These are phyloP conservation scores for Solanum chacoense DNA, from an alignment of 305 asterid genomes.

Conservation along the genomic window DNA sequence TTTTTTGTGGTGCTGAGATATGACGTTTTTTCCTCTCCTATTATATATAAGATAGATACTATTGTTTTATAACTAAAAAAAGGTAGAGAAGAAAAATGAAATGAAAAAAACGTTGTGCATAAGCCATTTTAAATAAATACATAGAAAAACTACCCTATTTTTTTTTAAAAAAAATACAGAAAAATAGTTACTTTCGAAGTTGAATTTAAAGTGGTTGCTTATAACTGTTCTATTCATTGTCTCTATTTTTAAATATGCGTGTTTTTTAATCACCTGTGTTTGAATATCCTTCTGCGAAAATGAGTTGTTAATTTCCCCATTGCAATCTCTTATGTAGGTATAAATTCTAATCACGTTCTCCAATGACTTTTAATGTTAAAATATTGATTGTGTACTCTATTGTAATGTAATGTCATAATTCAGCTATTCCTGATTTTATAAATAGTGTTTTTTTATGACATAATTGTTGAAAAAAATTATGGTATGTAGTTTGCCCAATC, in stretches of 20 bases:
- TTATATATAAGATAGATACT: too few species aligned
- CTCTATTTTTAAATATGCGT: not conserved
- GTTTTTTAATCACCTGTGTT: not conserved
- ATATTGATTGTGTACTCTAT: not conserved
- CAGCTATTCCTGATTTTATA: not conserved
- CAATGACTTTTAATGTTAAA: not conserved
- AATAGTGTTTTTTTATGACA: not conserved
- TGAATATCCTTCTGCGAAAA: not conserved
- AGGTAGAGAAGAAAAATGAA: not conserved
- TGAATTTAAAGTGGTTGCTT: too few species aligned
- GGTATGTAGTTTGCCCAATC: not conserved
- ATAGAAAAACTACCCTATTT: not conserved
- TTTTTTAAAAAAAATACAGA: too few species aligned
- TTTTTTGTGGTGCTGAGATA: too few species aligned
- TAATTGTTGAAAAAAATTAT: too few species aligned
- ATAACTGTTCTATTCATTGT: not conserved
- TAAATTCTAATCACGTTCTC: not conserved
- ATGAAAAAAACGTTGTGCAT: too few species aligned
- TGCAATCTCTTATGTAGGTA: not conserved
- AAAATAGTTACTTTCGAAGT: not conserved
- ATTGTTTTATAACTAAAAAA: not conserved
- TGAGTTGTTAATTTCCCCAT: not conserved
- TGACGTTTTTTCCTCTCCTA: not conserved
- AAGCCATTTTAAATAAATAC: too few species aligned
- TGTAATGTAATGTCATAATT: not conserved